Percentiles rank a stretch among this genome's conserved stretches.
Conservation (phyloP, 106 monocot genomes). For the Phalaenopsis aphrodite region DNA sequence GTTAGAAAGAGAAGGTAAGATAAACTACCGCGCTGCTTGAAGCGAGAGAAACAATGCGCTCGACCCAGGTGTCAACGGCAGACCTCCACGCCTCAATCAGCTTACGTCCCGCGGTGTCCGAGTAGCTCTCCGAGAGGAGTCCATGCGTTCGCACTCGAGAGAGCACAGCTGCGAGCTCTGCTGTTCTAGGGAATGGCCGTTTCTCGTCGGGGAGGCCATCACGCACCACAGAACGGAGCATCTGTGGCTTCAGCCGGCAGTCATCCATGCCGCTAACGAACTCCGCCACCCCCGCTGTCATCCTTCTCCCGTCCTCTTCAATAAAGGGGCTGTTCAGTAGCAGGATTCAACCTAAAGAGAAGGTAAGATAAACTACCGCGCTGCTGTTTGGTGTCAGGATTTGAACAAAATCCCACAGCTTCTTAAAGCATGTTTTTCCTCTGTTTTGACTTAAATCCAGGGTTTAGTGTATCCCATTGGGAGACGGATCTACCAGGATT, state of each 20-base stretch:
- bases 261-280: conserved; percentile 36
- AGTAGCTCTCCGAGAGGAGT: conserved; percentile 40
- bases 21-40: conserved; percentile 37
- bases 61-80: conserved; percentile 75
- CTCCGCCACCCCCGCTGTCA: conserved; percentile 7
- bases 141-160: conserved; percentile 39
- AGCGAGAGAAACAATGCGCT: conserved; percentile 37
- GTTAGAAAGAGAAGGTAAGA: not conserved
- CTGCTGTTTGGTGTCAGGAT: no score
- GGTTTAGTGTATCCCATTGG: no score
- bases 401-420: no score
- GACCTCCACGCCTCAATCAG: conserved; percentile 41
- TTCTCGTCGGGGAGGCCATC: conserved; percentile 48
- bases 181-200: conserved; percentile 20
- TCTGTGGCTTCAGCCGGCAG: conserved; percentile 29
- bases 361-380: no score
- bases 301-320: no score
- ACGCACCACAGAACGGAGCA: conserved; percentile 44
- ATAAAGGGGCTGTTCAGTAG: no score
- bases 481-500: no score
- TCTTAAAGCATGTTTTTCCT: no score
- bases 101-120: conserved; percentile 17
- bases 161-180: conserved; percentile 40
- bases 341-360: no score
- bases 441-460: no score